These are phyloP conservation scores for Tricholoma sp. DNA, from an alignment of 768 basidiomycete genomes.

Conservation along the genomic window DNA sequence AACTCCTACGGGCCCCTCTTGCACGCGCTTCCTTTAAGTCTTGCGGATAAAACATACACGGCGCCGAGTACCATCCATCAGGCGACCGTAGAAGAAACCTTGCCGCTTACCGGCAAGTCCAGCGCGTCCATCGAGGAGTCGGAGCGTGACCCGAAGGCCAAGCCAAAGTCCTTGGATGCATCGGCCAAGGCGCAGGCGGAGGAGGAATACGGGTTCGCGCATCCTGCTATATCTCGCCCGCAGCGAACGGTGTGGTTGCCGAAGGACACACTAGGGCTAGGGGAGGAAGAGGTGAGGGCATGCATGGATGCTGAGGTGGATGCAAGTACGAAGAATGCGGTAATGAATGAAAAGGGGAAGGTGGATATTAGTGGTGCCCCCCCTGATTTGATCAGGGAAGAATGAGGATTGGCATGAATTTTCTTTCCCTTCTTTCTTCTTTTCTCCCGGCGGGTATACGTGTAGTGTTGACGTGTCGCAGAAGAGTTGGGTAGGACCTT, in stretches of 20 bases:
- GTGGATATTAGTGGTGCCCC: slow-evolving; percentile 47
- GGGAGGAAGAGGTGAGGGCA: slow-evolving; percentile 55
- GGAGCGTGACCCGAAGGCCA: not conserved
- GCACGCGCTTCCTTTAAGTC: slow-evolving; percentile 67
- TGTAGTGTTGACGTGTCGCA: too few species aligned
- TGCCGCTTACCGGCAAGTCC: not conserved
- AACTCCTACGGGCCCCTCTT: slow-evolving; percentile 79
- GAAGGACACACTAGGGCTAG: slow-evolving; percentile 58
- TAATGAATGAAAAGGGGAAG: slow-evolving; percentile 57
- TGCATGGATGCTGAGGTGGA: slow-evolving; percentile 49
- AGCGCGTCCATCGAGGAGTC: slow-evolving; percentile 2
- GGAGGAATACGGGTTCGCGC: slow-evolving; percentile 71
- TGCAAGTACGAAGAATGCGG: slow-evolving; percentile 43
- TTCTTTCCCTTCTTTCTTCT: not conserved
- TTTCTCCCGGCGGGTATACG: not conserved
- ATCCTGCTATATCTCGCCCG: slow-evolving; percentile 72
- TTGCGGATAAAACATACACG: slow-evolving; percentile 64
- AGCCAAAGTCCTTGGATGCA: slow-evolving; percentile 5
- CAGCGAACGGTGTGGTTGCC: slow-evolving; percentile 87
- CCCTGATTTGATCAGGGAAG: slow-evolving; percentile 12
- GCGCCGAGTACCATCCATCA: slow-evolving; percentile 10
- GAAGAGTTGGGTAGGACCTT: not conserved
- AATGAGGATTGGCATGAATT: not conserved
- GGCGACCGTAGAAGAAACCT: not conserved
- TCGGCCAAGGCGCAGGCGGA: slow-evolving; percentile 16